These are phyloP conservation scores for Flaveria sonorensis DNA, from an alignment of 129 eudicot genomes.

Conservation along the genomic window DNA sequence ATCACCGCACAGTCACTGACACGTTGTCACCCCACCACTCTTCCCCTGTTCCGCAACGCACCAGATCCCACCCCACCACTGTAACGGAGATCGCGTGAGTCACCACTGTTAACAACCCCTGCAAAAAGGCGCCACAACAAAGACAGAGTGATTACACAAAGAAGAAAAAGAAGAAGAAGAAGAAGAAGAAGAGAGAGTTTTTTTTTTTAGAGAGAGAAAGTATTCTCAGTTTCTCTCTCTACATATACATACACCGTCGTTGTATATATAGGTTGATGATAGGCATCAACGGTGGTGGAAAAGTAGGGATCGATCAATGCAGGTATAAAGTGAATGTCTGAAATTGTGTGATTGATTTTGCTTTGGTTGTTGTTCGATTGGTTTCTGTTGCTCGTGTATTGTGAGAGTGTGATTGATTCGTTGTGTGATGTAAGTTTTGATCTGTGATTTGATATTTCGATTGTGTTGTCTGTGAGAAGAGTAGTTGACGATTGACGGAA, in stretches of 20 bases:
- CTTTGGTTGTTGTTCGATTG: conserved; percentile 3
- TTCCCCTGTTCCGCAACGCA: conserved; percentile 40
- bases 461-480: not conserved
- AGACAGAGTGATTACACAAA: conserved; percentile 32
- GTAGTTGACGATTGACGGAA: not conserved
- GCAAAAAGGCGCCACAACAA: conserved; percentile 54
- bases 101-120: conserved; percentile 37
- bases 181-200: not conserved
- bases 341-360: not conserved
- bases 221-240: conserved; percentile 24
- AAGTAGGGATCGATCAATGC: conserved; percentile 48
- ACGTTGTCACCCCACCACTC: not conserved
- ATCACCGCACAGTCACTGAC: conserved; percentile 19
- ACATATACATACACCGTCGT: conserved; percentile 14
- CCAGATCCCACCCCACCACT: conserved; percentile 10
- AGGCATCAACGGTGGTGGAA: not conserved
- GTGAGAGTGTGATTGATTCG: not conserved
- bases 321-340: conserved; percentile 33
- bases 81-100: conserved; percentile 60
- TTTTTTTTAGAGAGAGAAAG: conserved; percentile 36
- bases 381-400: too few species aligned
- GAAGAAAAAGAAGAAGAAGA: conserved; percentile 16
- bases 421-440: conserved; percentile 11
- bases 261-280: conserved; percentile 23
- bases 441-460: not conserved